Evolutionary conservation across 306 rosid species (phyloP).

Genomic region (Prunus mongolica): DNA sequence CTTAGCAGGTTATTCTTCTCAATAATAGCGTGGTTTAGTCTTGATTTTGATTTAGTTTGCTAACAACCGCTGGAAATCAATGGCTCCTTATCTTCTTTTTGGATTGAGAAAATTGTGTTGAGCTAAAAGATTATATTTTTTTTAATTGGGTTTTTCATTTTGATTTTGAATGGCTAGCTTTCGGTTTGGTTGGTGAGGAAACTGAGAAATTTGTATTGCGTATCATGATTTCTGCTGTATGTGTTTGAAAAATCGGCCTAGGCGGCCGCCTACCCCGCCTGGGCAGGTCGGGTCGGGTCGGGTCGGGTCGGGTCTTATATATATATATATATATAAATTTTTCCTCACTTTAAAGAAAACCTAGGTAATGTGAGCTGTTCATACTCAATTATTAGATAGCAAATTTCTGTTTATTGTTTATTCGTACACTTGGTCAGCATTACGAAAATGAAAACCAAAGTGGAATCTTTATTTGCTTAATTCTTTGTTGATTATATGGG

Average conservation of each 20-base stretch:
- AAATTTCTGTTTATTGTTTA: too few species aligned
- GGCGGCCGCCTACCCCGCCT: too few species aligned
- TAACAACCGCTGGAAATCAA: too few species aligned
- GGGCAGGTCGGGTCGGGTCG: too few species aligned
- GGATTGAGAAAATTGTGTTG: background rate
- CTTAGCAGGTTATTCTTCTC: conserved; percentile 21
- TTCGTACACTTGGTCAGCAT: too few species aligned
- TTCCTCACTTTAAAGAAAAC: background rate
- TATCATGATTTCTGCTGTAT: too few species aligned
- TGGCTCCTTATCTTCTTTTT: too few species aligned
- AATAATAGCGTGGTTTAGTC: background rate
- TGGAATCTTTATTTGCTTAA: background rate
- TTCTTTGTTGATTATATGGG: conserved; percentile 1
- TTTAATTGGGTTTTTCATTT: background rate
- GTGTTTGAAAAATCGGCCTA: too few species aligned
- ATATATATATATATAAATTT: too few species aligned
- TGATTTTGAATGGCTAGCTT: background rate
- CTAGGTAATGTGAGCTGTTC: too few species aligned
- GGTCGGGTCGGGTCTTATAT: too few species aligned
- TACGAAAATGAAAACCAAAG: too few species aligned
- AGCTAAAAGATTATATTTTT: background rate
- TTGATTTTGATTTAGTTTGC: background rate
- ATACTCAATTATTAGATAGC: background rate
- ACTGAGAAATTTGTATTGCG: background rate
- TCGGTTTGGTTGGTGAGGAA: background rate